Base-by-base conservation (phyloP, 768 basidiomycete genomes). In the Lentinula guzmanii region DNA sequence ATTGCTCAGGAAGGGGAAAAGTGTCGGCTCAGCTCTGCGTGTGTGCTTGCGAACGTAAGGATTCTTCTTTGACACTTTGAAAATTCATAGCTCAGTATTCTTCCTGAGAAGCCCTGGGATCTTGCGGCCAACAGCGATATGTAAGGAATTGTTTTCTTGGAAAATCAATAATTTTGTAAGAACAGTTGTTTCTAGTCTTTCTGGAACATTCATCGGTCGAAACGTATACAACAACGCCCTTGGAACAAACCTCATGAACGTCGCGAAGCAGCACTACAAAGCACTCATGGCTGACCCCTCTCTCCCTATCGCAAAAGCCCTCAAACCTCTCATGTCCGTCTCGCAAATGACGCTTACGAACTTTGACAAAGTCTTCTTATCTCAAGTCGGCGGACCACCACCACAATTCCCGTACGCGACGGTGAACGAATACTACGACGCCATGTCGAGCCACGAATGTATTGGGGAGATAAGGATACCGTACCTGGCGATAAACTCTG, bases 401-500 rank as follows among this genome's bases (percentile, higher is more conserved):
- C 71, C 71, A 48, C 76, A 75, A 45, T 82, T 79, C 72, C 82
- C 81, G 8, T 77, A 82, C 67, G 68, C 74, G 43, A 71, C 76
- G 10, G 78, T 77, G 54, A 52, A 63, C 10, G 81, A 79, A 53
- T 85, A 86, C 67, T 81, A 83, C 65, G 66, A 70, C 57, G 79
- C 79, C 67, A 76, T 77, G 5, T 86, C 90, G 5, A 87, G 84
- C 68, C 84, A 90, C 70, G 70, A 83, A 42, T 76, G 84, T 53
- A 72, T 92, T 31, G 71, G 73, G 59, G 74, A 81, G 60, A 79
- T 94, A 65, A 77, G 76, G 48, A 83, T 93, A 34, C 93, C 93
- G 13, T 87, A 86, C 71, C 80, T 95, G 7, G 82, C 86, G 5
- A 79, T 93, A 61, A 90, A 88, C 67, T 81, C 91, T 16, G 80